phyloP scores from a whole-genome alignment of 2,329 filamentous ascomycete genomes.

The Fusarium robinianum region DNA sequence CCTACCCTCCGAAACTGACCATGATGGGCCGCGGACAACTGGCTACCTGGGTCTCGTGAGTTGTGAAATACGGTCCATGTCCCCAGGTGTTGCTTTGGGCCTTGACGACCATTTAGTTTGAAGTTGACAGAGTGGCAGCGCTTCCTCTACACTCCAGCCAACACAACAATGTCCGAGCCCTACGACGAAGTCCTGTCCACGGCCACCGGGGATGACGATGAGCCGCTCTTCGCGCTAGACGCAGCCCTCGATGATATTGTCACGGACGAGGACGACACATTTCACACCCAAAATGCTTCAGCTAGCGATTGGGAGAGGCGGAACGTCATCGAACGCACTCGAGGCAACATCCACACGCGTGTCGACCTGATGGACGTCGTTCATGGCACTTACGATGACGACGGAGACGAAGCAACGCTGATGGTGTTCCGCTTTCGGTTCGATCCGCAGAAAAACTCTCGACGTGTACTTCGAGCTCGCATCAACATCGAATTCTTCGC shows the following conservation, averaged over 20 bases:
- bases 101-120: no score
- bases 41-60: no score
- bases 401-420: conserved; percentile 9
- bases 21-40: no score
- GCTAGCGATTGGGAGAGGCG: conserved; percentile 13
- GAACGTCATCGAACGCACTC: conserved; percentile 13
- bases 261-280: conserved; percentile 1
- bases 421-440: conserved; percentile 13
- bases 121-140: no score
- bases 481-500: conserved; percentile 8
- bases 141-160: no score
- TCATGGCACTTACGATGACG: conserved; percentile 10
- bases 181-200: no score
- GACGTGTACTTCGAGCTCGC: conserved; percentile 5
- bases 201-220: neutral
- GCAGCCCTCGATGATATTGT: neutral
- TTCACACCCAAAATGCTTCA: conserved; percentile 10
- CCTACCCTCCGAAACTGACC: no score
- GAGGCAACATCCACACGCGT: conserved; percentile 8
- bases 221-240: conserved; percentile 3
- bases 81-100: no score
- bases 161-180: no score
- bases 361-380: conserved; percentile 8
- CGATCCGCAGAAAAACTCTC: conserved; percentile 10
- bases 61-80: no score